Percentiles rank a stretch among this genome's conserved stretches.
Evolutionary conservation across 1,139 yeast genomes (phyloP).

Genomic region (Diutina sp.): DNA sequence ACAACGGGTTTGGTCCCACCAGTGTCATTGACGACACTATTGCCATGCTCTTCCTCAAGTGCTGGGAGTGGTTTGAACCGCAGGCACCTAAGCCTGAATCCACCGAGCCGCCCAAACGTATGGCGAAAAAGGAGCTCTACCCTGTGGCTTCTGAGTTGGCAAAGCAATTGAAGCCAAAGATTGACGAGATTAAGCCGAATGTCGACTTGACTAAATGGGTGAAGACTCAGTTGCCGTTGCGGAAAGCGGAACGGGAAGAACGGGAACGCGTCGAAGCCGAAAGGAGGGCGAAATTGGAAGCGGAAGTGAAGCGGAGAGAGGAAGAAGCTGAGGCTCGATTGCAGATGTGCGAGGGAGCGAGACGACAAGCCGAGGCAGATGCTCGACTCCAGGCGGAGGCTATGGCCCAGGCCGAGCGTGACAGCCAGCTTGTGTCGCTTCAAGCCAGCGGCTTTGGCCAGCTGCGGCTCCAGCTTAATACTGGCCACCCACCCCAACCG

Average conservation of each 20-base stretch:
- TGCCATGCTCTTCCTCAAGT: slow-evolving; percentile 44
- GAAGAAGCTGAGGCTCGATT: neutral
- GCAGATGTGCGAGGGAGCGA: neutral
- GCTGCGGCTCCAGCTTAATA: neutral
- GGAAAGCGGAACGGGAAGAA: neutral
- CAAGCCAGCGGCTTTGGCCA: neutral
- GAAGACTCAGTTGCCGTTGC: neutral
- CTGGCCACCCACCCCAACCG: neutral
- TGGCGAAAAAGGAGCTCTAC: slow-evolving; percentile 33
- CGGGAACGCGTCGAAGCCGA: neutral
- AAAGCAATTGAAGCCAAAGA: slow-evolving; percentile 4
- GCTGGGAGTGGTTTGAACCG: slow-evolving; percentile 19
- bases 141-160: slow-evolving; percentile 27
- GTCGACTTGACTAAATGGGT: neutral
- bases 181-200: neutral
- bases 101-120: slow-evolving; percentile 16
- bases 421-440: neutral
- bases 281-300: neutral
- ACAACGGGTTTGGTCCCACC: slow-evolving; percentile 76
- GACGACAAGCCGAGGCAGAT: neutral
- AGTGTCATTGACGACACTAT: slow-evolving; percentile 66
- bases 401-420: neutral
- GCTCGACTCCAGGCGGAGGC: too few species aligned
- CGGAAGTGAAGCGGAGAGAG: neutral
- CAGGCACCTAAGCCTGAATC: slow-evolving; percentile 8